Evolutionary conservation across 2,329 filamentous ascomycete species (phyloP), one percentile per base, ranked within the genome.

Genomic region (Chaetomiaceae sp.): DNA sequence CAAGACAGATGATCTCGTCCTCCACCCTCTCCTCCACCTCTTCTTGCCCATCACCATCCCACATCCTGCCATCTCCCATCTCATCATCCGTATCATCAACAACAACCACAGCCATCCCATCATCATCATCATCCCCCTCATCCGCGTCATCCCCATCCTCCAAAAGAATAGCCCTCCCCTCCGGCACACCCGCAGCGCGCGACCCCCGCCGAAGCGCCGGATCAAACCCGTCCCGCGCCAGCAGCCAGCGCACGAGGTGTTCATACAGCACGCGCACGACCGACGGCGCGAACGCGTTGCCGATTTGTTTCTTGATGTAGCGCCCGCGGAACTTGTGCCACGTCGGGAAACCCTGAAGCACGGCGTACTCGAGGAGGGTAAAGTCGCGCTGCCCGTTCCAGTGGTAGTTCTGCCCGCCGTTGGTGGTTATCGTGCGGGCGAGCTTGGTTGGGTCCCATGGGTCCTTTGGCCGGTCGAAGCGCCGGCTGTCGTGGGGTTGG

Each of bases 221-320:
- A 13, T 40, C 42, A 2, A 73, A 60, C 0, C 67, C 63, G 48
- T 81, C 78, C 17, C 70, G 61, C 1, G 63, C 55, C 13, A 77
- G 62, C 1, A 82, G 61, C 67, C 72, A 77, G 7, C 63, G 55
- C 16, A 72, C 65, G 8, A 82, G 59, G 43, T 79, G 74, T n/a
- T 63, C 61, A 54, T 76, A 80, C 0, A 82, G 60, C 0, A 73
- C 66, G 21, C 68, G 66, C 3, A 80, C 80, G 0, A 77, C 75
- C 23, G 69, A 69, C 0, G 87, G 81, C 0, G 89, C 86, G 14
- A 92, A 89, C 0, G 87, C 88, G 60, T 93, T 92, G 0, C 88
- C 88, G 55, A 92, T 87, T 63, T 90, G 86, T 55, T 73, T 77
- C 57, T 77, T 77, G 14, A 79, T 68, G 13, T 66, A 63, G 0